Evolutionary conservation across 176 grass and related monocot genomes (phyloP).

Genomic region (Carex cristatella): DNA sequence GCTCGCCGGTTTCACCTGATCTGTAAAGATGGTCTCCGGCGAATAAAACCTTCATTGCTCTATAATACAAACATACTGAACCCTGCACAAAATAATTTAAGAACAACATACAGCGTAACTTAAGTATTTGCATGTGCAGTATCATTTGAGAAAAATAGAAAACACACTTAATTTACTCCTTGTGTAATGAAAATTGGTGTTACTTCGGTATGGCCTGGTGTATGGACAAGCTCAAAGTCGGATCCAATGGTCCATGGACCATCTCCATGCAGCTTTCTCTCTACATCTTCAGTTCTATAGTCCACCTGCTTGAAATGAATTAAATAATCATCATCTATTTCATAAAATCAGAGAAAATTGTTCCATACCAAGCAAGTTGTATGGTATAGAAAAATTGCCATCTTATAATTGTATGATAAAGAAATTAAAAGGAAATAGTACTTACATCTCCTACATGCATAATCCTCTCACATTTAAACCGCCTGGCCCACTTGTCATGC

Average conservation of each 20-base stretch:
- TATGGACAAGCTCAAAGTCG: conserved; percentile 64
- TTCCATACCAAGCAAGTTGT: background rate
- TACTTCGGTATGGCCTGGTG: conserved; percentile 85
- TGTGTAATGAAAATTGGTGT: conserved; percentile 11
- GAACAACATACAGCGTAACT: background rate
- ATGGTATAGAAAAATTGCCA: too few species aligned
- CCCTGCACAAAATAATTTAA: conserved; percentile 35
- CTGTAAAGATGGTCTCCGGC: conserved; percentile 67
- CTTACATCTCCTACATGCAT: conserved; percentile 78
- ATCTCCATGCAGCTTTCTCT: conserved; percentile 65
- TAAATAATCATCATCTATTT: background rate
- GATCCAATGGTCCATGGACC: conserved; percentile 72
- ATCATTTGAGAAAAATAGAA: background rate
- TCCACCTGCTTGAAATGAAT: conserved; percentile 42
- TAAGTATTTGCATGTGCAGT: background rate
- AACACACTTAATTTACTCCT: background rate
- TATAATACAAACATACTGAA: conserved; percentile 76
- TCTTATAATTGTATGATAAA: background rate
- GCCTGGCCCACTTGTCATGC: conserved; percentile 70
- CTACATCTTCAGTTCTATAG: conserved; percentile 51
- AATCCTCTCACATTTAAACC: conserved; percentile 66
- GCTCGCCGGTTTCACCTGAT: conserved; percentile 47
- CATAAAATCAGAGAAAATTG: background rate
- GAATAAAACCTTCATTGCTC: conserved; percentile 48
- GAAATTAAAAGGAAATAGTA: background rate